phyloP scores from a whole-genome alignment of 176 grass and related monocot genomes.

The Urochloa ruziziensis region DNA sequence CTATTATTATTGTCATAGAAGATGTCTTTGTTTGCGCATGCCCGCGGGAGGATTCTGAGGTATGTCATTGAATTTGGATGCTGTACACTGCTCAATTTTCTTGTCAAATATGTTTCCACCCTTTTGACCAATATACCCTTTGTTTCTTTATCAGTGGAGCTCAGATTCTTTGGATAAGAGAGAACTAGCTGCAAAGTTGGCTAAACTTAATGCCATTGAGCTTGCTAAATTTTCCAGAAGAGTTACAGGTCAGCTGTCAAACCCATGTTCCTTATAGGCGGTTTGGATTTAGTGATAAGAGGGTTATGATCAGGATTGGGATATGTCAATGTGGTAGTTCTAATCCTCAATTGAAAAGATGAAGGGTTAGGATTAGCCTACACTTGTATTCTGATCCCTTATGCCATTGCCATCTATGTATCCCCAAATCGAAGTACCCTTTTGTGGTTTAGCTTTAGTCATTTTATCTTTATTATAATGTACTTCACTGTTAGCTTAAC shows the following conservation, averaged over 20 bases:
- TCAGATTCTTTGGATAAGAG: conserved; percentile 80
- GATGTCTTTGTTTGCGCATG: conserved; percentile 88
- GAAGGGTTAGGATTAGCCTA: not conserved
- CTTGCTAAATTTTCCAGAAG: conserved; percentile 92
- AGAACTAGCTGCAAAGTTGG: conserved; percentile 94
- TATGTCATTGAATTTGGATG: conserved; percentile 35
- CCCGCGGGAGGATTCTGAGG: conserved; percentile 85
- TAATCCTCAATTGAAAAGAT: not conserved
- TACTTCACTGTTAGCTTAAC: conserved; percentile 4
- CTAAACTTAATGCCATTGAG: conserved; percentile 98
- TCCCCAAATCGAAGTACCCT: not conserved
- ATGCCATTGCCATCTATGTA: not conserved
- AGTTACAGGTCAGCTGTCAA: conserved; percentile 60
- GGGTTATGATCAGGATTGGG: not conserved
- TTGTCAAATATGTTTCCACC: conserved; percentile 11
- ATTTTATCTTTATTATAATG: not conserved
- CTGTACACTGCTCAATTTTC: conserved; percentile 14
- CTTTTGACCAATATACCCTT: conserved; percentile 17
- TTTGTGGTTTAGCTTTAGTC: not conserved
- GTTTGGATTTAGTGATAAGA: not conserved
- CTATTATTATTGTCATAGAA: conserved; percentile 90
- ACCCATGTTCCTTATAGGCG: not conserved
- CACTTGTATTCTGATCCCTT: not conserved
- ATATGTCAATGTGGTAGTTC: not conserved
- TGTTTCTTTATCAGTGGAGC: conserved; percentile 71